phyloP scores from a whole-genome alignment of 2,329 filamentous ascomycete genomes.

The Fusarium sublunatum region DNA sequence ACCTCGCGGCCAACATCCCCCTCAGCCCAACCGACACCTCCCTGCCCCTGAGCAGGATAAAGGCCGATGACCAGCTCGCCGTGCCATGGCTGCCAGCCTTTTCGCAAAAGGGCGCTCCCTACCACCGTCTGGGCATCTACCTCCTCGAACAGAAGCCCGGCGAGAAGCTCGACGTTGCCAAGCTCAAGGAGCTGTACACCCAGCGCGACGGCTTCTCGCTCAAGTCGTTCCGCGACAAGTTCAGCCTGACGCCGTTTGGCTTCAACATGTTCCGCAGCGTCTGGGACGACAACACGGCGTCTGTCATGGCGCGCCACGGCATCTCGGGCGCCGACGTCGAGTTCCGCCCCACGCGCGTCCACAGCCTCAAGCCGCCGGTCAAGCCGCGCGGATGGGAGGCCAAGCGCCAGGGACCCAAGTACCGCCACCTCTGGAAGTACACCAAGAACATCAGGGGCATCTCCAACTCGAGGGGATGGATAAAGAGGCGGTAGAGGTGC shows the following conservation, averaged over 20 bases:
- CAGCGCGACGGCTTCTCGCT: constrained; percentile 77
- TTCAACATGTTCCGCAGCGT: constrained; percentile 87
- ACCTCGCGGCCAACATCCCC: constrained; percentile 76
- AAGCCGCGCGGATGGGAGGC: constrained; percentile 74
- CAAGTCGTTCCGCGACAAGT: constrained; percentile 77
- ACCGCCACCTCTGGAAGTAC: constrained; percentile 73
- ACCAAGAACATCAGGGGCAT: constrained; percentile 66
- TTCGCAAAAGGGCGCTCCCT: constrained; percentile 88
- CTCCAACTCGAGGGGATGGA: constrained; percentile 57
- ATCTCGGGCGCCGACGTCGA: constrained; percentile 83
- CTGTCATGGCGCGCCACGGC: constrained; percentile 83
- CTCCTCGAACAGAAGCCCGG: constrained; percentile 81
- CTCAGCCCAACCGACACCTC: constrained; percentile 65
- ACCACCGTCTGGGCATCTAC: constrained; percentile 88
- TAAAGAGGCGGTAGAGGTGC: constrained; percentile 52
- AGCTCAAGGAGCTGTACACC: constrained; percentile 65
- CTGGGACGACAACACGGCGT: constrained; percentile 90
- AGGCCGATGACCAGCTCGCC: constrained; percentile 72
- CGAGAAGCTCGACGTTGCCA: constrained; percentile 65
- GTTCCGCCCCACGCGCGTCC: constrained; percentile 82
- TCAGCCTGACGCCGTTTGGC: constrained; percentile 78
- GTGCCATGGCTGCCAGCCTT: constrained; percentile 87
- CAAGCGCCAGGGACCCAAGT: constrained; percentile 73
- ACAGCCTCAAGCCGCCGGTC: constrained; percentile 71
- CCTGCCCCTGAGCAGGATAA: constrained; percentile 73